Evolutionary conservation across 768 basidiomycete genomes (phyloP), one percentile per base, ranked within the genome.

Genomic region (Russula sp.): DNA sequence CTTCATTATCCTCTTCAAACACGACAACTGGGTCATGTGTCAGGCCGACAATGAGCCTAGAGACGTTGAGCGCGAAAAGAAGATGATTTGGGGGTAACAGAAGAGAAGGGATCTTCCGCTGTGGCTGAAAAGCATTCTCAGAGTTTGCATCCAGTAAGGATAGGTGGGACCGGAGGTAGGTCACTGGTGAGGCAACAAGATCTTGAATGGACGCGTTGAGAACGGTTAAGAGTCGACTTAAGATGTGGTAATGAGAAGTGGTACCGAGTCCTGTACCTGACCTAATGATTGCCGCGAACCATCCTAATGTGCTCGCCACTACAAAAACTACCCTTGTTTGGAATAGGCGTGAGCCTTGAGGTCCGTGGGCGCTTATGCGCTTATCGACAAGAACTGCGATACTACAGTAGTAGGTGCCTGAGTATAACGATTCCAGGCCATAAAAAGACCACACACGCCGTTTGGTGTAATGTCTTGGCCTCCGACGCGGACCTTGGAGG

Each of bases 231-330:
- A n/a, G n/a, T n/a, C n/a, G n/a, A n/a, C n/a, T 13, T 11, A 59
- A 34, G 51, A 34, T 46, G 54, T 24, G 26, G 5, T 9, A 53
- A 28, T n/a, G 24, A 22, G 52, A 58, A 57, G n/a, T n/a, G 56
- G 44, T 76, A 77, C 63, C 74, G 68, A 57, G 74, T 68, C 69
- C 72, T 51, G 54, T 67, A 58, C 74, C 70, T 55, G 75, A 74
- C 44, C 76, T 74, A 50, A 74, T 79, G 11, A 83, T 80, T 36
- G 88, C 87, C 52, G 82, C 86, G 73, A 91, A 92, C 84, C 85
- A 91, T 32, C 84, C 86, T 66, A 77, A 81, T 14, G 77, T 74
- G 70, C 86, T 88, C 3, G 85, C 79, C 2, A 82, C 77, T 5
- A 84, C 80, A 67, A 92, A 83, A 20, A 88, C 76, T 59, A 46